Base-by-base conservation (phyloP, 1,139 yeast species). In the Saccharomyces hybrid region DNA sequence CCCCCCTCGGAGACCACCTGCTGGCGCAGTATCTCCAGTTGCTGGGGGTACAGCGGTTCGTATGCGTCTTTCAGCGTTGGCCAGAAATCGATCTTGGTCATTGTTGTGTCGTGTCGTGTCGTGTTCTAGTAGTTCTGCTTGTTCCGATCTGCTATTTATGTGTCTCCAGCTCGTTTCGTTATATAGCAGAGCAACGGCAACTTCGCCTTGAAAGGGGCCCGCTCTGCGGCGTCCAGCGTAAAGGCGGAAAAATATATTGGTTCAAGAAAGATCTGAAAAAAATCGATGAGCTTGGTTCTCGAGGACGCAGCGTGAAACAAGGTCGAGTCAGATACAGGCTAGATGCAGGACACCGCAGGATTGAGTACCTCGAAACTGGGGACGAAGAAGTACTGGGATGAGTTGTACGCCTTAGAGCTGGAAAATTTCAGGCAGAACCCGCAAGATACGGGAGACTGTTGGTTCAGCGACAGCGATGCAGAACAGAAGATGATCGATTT, bases 381-480 rank as follows among this genome's bases (percentile, higher is more conserved):
- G 3, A 88, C 95, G 2, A 80, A 82, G 62, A 78, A 86, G 67
- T 88, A 88, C 74, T 93, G 99, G 99, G 91, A 93, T 70, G 79
- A 84, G 55, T 88, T 93, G 68, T 93, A 93, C 71, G 73, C 80
- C 47, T 69, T 80, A 42, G 99, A 93, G 67, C 79, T 81, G 60
- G 65, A 71, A 48, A 91, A 91, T 71, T 91, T 88, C 65, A 69
- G 76, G 47, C 79, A 80, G 31, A 87, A 91, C 66, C 81, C 85
- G 16, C 78, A 84, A 19, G 98, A 93, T 67, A 84, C 91, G 0
- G 99, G 99, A 2, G 99, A 93, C 70, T 81, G 91, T 68, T 95
- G 99, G 99, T 93, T 93, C 70, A 84, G 86, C 60, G 98, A 95
- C 65, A 85, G 89, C 12, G 90, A 86, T 65, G 98, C 99, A 0